Evolutionary conservation across 2,329 filamentous ascomycete species (phyloP).

Genomic region (Xylariaceae sp.): DNA sequence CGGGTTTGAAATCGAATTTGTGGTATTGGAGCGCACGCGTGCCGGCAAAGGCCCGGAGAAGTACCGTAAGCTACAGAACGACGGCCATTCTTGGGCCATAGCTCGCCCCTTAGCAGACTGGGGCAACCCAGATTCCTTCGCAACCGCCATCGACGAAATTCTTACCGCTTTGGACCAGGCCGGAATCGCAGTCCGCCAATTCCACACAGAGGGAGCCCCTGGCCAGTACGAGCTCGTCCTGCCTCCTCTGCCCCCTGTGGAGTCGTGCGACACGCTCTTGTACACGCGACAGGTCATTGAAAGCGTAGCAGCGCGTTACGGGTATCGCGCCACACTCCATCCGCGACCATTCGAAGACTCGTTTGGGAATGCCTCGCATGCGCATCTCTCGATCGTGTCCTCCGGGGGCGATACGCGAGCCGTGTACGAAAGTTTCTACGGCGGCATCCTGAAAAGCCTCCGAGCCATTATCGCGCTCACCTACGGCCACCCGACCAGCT

Average conservation of each 20-base stretch:
- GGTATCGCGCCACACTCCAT: too few species aligned
- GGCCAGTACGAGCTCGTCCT: slow-evolving; percentile 78
- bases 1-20: slow-evolving; percentile 79
- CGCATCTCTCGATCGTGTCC: too few species aligned
- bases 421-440: too few species aligned
- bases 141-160: slow-evolving; percentile 61
- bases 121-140: slow-evolving; percentile 35
- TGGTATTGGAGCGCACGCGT: slow-evolving; percentile 53
- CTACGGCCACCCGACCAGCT: slow-evolving; percentile 60
- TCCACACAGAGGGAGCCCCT: slow-evolving; percentile 67
- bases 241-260: slow-evolving; percentile 54
- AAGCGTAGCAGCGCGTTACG: slow-evolving; percentile 56
- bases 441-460: slow-evolving; percentile 62
- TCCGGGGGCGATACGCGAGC: too few species aligned
- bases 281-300: slow-evolving; percentile 66
- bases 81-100: slow-evolving; percentile 66
- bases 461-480: too few species aligned
- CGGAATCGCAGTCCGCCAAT: slow-evolving; percentile 63
- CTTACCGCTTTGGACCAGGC: slow-evolving; percentile 52
- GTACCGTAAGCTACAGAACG: slow-evolving; percentile 44
- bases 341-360: too few species aligned
- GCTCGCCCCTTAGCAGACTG: slow-evolving; percentile 58
- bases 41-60: slow-evolving; percentile 28
- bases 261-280: slow-evolving; percentile 66
- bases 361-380: too few species aligned